Evolutionary conservation across 164 flowering plant species (phyloP), one percentile per base, ranked within the genome.

Genomic region (Chimonanthus praecox): DNA sequence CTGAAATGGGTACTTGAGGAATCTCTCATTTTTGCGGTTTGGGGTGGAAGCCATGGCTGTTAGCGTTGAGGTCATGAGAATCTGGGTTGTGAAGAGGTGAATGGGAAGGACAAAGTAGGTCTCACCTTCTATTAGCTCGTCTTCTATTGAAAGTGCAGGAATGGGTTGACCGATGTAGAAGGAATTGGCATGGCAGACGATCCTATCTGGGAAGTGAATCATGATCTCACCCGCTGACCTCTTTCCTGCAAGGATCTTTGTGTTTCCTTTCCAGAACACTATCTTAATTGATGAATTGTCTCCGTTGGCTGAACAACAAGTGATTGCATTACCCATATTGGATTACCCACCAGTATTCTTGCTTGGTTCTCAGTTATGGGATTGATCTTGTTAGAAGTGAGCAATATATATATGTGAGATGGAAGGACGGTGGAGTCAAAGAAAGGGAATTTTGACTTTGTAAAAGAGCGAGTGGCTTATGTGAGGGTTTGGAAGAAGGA

Each of bases 21-120:
- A 72, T 4, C 79, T 79, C 8, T 86, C 69, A 1, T 81, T 83
- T 2, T 71, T 18, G 3, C 54, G 69, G 43, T 73, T 78, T 50
- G 82, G 81, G 75, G 75, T 73, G 2, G 87, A 72, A 8, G 73
- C 77, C 2, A 88, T 70, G 49, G 87, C 67, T 0, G 89, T 74
- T 2, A 90, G 78, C 0, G 88, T 81, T 3, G 95, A 77, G 4
- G 83, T 80, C 0, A 94, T 80, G 44, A 92, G 76, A 11, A 81
- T 73, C 58, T 67, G 72, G 79, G 73, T 73, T 2, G 94, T 76
- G 64, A 92, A 84, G 49, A 67, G 81, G 16, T 91, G 95, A 15
- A 90, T 73, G 5, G 98, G 98, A 16, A 94, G 87, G 62, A 94
- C 82, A 63, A 94, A 92, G 81, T 94, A 94, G 64, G 94, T 88